Conservation (phyloP, 192 early-diverging fungal species). For the Linnemannia exigua region DNA sequence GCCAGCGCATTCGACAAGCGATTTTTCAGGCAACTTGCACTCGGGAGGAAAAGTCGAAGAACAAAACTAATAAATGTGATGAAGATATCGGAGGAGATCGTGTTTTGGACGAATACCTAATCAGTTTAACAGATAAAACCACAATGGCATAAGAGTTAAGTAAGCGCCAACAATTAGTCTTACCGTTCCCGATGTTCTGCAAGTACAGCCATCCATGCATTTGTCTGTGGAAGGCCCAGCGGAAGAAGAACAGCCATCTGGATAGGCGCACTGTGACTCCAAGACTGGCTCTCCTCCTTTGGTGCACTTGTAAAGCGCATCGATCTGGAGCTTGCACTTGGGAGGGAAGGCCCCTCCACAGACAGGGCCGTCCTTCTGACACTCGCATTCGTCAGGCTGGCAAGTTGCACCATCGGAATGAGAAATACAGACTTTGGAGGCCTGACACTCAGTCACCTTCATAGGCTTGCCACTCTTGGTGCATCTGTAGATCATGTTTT, state of each 20-base stretch:
- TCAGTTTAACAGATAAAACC: no score
- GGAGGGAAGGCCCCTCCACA: constrained; percentile 7
- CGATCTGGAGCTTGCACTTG: not conserved
- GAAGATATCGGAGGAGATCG: no score
- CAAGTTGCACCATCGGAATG: not conserved
- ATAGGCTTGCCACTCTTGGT: not conserved
- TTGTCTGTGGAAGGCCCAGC: no score
- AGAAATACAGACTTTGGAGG: not conserved
- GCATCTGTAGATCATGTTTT: not conserved
- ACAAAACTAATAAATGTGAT: no score
- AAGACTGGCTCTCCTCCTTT: not conserved
- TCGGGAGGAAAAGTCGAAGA: not conserved
- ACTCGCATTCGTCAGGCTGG: not conserved
- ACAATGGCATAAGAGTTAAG: no score
- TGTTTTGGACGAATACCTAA: no score
- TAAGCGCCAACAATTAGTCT: no score
- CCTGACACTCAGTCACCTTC: not conserved
- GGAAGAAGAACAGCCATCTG: no score
- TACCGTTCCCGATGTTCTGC: no score
- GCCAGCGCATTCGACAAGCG: constrained; percentile 1
- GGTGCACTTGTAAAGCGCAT: not conserved
- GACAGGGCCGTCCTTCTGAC: not conserved
- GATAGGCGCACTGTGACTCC: no score
- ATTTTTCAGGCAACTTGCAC: not conserved
- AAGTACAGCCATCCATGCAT: no score